Base-by-base conservation (phyloP, 2,329 filamentous ascomycete species). In the Trichoderma harzianum region DNA sequence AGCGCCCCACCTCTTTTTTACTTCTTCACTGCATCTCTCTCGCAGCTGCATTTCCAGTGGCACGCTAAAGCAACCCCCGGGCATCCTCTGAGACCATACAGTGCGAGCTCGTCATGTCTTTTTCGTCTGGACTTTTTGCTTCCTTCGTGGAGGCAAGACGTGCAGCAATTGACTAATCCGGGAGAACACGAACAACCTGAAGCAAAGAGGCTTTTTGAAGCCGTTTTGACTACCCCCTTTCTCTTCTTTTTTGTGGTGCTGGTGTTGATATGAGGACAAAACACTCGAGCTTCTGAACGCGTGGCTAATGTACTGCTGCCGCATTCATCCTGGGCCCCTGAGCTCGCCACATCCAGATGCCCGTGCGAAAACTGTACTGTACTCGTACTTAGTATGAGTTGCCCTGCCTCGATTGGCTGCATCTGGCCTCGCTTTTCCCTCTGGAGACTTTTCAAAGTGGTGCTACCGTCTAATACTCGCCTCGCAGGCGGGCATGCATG, bases 41-140 rank as follows among this genome's bases (percentile, higher is more conserved):
- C 51, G 43, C 51, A 58, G 34, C 28, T 36, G 60, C 71, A 72
- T 72, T 51, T 39, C 53, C 70, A 72, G 71, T 72, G 71, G 71
- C 71, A 72, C 71, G 71, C 71, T 72, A 72, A 39, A 71, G 65
- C 21, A 34, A 57, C 62, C 53, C 61, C 69, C 51, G 7, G 34
- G n/a, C 62, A 60, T 30, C 55, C 64, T 58, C 21, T 3, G 63
- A 28, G 57, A 16, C 70, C 70, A 57, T 62, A 68, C 70, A 72
- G 69, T 71, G 69, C 57, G 55, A 47, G 2, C 1, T 6, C 18
- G 11, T 2, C 47, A 24, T 39, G 11, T 57, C 24, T 28, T 36
- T 30, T 12, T 30, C 51, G 32, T 21, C 16, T 28, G 16, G 34
- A n/a, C 55, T 34, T 58, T 34, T 24, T 67, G 47, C 21, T 30